Percentiles rank a stretch among this genome's conserved stretches.
These are phyloP conservation scores for Hymenoscyphus repandus DNA, from an alignment of 2,329 filamentous ascomycete species.

Conservation along the genomic window DNA sequence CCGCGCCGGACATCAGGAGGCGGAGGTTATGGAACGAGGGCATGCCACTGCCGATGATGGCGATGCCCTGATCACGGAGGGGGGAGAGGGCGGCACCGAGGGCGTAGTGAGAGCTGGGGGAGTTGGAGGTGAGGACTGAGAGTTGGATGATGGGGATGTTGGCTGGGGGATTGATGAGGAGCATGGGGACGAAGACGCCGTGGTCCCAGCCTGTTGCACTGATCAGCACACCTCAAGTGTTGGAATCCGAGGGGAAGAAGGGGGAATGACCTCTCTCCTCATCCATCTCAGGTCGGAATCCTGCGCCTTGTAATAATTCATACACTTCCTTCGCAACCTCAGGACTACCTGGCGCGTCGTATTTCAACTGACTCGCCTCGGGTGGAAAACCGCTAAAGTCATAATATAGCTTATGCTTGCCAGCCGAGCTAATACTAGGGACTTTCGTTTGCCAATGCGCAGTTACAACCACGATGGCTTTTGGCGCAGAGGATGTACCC, in stretches of 20 bases:
- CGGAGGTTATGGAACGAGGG: conserved; percentile 62
- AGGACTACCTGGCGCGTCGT: conserved; percentile 51
- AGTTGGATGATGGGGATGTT: conserved; percentile 66
- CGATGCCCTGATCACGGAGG: conserved; percentile 62
- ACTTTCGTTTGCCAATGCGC: conserved; percentile 65
- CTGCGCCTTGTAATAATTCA: conserved; percentile 40
- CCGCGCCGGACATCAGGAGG: conserved; percentile 41
- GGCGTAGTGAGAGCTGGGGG: conserved; percentile 59
- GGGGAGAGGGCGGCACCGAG: conserved; percentile 61
- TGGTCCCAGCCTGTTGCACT: conserved; percentile 43
- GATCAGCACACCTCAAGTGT: neutral
- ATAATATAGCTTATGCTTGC: conserved; percentile 45
- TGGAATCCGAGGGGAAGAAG: too few species aligned
- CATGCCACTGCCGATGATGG: conserved; percentile 70
- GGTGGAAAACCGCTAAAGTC: conserved; percentile 56
- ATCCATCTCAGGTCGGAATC: conserved; percentile 29
- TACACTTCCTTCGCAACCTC: conserved; percentile 45
- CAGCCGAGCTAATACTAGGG: conserved; percentile 46
- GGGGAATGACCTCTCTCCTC: conserved; percentile 17
- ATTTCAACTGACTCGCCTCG: conserved; percentile 50
- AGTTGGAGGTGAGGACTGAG: conserved; percentile 54
- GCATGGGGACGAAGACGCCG: conserved; percentile 54
- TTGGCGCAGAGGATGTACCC: conserved; percentile 49
- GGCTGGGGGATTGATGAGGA: conserved; percentile 22
- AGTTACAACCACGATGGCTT: conserved; percentile 69